Base-by-base conservation (phyloP, 345 rosid genomes). In the Ceriops zippeliana region DNA sequence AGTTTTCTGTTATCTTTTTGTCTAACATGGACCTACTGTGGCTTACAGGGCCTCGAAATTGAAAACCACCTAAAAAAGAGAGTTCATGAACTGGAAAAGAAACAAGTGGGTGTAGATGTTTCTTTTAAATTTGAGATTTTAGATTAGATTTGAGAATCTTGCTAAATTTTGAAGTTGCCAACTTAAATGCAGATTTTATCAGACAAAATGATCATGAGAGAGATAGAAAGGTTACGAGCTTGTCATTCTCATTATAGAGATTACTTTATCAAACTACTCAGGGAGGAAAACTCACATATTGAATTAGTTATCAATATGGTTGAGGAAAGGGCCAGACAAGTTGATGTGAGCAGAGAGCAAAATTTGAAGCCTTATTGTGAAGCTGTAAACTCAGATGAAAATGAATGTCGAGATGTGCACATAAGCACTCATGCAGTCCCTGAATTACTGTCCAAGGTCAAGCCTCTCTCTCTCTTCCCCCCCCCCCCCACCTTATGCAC, bases 41-140 rank as follows among this genome's bases (percentile, higher is more conserved):
- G 31, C 70, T 58, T 68, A 52, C 63, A 96, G 98, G 98, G 97
- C 56, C 54, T 96, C 87, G 96, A 92, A 78, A 96, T 96, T 53
- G 99, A 96, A 83, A 96, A 83, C 37, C 99, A 96, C 77, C 80
- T 96, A 70, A 92, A 89, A 86, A 90, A 83, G 86, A 86, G 70
- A 78, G 84, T 92, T 61, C 81, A 72, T 65, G 92, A 85, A 47
- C 77, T 89, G 81, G 91, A 89, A 84, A 89, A 87, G 86, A 89
- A 89, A 77, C 90, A 75, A 72, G 99, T 95, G 79, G 74, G 89
- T 77, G 62, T 58, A 51, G 73, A 34, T 4, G n/a, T 72, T 57
- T 56, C 38, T 67, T 66, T 56, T 24, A 11, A 6, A 56, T 34
- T 22, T 56, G 34, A 13, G 53, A 53, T 53, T 27, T 57, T 49